These are phyloP conservation scores for Pleurotus pulmonarius DNA, from an alignment of 768 basidiomycete species.

Conservation along the genomic window DNA sequence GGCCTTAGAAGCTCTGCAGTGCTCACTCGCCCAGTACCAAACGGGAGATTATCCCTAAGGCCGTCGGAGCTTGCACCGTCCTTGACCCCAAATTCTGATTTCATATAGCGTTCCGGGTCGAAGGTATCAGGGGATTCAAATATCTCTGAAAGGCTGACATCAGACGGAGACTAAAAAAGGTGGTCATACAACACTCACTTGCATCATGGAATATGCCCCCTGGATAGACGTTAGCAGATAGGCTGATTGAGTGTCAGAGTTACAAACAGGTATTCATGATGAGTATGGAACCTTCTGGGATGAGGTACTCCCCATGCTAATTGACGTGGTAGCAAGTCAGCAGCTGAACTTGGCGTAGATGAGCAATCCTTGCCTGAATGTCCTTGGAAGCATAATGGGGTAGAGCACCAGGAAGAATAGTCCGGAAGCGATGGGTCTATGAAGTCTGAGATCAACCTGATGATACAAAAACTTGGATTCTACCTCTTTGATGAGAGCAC, in stretches of 20 bases:
- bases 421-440: not conserved
- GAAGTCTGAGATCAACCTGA: not conserved
- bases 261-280: not conserved
- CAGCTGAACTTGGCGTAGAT: too few relatives aligned
- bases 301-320: not conserved
- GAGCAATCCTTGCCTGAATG: not conserved
- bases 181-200: not conserved
- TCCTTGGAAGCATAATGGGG: not conserved
- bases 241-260: not conserved
- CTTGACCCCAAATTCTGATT: not conserved
- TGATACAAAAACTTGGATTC: not conserved
- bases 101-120: not conserved
- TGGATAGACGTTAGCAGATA: too few relatives aligned
- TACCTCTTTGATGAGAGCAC: slow-evolving; percentile 20
- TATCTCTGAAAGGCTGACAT: not conserved
- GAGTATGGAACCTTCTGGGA: not conserved
- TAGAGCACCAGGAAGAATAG: not conserved
- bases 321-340: too few relatives aligned
- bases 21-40: not conserved
- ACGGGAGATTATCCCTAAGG: not conserved
- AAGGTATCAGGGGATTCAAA: not conserved
- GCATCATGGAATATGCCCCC: too few relatives aligned
- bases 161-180: not conserved
- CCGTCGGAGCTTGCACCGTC: not conserved
- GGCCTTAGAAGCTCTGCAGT: not conserved